Evolutionary conservation across 192 early-diverging fungal species (phyloP), one percentile per base, ranked within the genome.

Genomic region (Thamnidium elegans): DNA sequence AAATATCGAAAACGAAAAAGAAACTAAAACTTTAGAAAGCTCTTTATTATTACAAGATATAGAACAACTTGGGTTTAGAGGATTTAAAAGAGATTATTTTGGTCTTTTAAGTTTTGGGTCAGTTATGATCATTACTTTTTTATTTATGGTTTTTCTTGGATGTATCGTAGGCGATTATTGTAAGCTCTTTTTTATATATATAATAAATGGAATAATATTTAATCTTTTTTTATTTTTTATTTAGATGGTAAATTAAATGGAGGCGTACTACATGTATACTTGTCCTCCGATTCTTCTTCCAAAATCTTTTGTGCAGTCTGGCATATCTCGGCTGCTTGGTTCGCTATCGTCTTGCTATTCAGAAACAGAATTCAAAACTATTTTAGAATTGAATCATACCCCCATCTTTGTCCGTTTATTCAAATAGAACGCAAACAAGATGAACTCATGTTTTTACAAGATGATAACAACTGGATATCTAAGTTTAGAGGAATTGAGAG

Each of bases 91-190:
- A 50, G 80, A 85, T 69, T 43, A 63, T 15, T 64, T 84, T 52
- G 90, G 90, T 30, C 64, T 66, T 23, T 56, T 79, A 14, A 71
- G 84, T 8, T 75, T 75, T 63, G 66, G 69, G 34, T 79, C 81
- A n/a, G 73, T 77, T 19, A 58, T 85, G 19, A 36, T 80, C n/a
- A 79, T 79, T 14, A 86, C 86, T 14, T 63, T 86, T 15, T 76
- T 81, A n/a, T 92, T 84, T 80, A 61, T 92, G n/a, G 73, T 83
- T 19, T 78, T 89, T 48, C 72, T 93, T 48, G 79, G 73, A 10
- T 70, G 86, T 47, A 68, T 92, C n/a, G 83, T 91, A 19, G 65
- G 79, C 7, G 91, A 93, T 76, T 89, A 91, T 78, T 93, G 91
- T 77, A 75, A 62, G 73, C 63, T 0, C 9, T 13, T 20, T 50